Base-by-base conservation (phyloP, 257 asterid species). In the Capsicum pubescens region DNA sequence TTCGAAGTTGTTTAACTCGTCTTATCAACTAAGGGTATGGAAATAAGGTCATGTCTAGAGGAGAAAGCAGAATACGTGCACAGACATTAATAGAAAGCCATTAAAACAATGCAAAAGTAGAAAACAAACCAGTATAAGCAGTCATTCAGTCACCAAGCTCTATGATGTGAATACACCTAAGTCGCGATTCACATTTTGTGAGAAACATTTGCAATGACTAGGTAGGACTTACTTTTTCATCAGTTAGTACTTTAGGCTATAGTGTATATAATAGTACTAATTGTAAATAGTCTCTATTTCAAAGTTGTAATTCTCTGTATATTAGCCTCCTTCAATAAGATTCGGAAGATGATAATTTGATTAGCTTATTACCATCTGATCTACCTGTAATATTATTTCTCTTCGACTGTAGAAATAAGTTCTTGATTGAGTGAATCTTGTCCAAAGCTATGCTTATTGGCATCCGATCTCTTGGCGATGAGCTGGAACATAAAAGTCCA, bases 401-500 rank as follows among this genome's bases (percentile, higher is more conserved):
- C 79, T 16, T 70, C 35, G 35, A 16, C 35, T 44, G 16, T 16
- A 70, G 16, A 70, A 16, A 70, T n/a, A 44, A 46, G 57, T 71
- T 44, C 57, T 71, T 71, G 57, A 81, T 11, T 68, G 8, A 35
- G 44, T 32, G 68, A 56, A 32, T 70, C 68, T 55, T 26, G 16
- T 79, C 79, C 58, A 83, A 78, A 60, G 63, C 52, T 72, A 66
- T 83, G 52, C 77, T 35, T 83, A n/a, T 82, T 46, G 16, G 50
- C 46, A 36, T 55, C 71, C 50, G 81, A 57, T 79, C 79, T 35
- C 80, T 83, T 5, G 82, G 82, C 68, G 21, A 77, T 32, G 72
- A 36, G 44, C 60, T 66, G 78, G 86, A 67, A 48, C 88, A 86
- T 11, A 83, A 83, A 86, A 86, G 88, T 14, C 84, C 88, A 56